Conservation (phyloP, 2,329 filamentous ascomycete genomes). For the Pseudogymnoascus sp. region DNA sequence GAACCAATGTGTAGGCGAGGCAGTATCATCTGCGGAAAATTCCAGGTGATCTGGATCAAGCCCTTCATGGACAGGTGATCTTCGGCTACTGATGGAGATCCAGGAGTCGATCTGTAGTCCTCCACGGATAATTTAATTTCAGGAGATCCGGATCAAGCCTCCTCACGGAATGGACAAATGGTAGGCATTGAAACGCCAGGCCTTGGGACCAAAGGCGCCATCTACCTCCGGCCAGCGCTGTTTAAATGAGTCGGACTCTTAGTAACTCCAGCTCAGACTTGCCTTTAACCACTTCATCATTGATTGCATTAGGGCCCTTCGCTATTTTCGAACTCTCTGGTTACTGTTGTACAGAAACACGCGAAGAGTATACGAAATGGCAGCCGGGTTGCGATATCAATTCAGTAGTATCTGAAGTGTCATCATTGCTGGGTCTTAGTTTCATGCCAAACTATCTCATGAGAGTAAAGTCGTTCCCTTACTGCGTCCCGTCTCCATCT, state of each 20-base stretch:
- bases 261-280: slow-evolving; percentile 50
- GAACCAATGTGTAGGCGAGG: neutral
- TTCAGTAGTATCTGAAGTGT: slow-evolving; percentile 70
- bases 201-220: neutral
- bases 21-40: neutral
- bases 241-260: neutral
- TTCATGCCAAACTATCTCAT: slow-evolving; percentile 25
- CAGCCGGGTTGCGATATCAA: slow-evolving; percentile 31
- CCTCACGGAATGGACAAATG: neutral
- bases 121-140: slow-evolving; percentile 1
- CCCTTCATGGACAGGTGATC: neutral
- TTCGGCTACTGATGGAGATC: neutral
- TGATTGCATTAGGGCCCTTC: slow-evolving; percentile 15
- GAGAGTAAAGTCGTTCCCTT: slow-evolving; percentile 60
- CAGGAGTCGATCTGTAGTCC: neutral
- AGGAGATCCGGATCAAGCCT: neutral
- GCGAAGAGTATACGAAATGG: slow-evolving; percentile 26
- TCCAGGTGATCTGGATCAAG: neutral
- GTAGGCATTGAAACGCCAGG: neutral
- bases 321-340: slow-evolving; percentile 20
- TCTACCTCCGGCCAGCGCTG: neutral
- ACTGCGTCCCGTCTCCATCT: slow-evolving; percentile 64
- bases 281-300: slow-evolving; percentile 45
- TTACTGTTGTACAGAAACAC: slow-evolving; percentile 42
- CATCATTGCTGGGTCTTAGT: slow-evolving; percentile 49